phyloP scores from a whole-genome alignment of 2,329 filamentous ascomycete genomes.

The Botrytis hyacinthi region DNA sequence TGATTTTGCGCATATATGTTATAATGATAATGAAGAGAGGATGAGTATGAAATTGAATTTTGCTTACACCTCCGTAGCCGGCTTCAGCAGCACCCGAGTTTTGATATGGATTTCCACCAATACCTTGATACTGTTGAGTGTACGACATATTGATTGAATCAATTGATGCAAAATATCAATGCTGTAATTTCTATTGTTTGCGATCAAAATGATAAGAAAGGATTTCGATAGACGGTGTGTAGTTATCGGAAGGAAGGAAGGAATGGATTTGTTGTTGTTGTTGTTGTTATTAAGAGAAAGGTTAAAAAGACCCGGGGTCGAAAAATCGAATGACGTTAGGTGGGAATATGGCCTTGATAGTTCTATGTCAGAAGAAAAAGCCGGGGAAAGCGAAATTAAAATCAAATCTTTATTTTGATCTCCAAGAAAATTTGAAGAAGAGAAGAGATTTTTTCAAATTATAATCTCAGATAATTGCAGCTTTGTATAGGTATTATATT shows the following conservation, averaged over 20 bases:
- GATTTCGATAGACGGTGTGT: background rate
- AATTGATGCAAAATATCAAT: constrained; percentile 29
- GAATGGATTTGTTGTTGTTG: constrained; percentile 3
- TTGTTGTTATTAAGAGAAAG: background rate
- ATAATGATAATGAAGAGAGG: background rate
- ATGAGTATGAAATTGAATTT: background rate
- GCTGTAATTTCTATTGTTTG: background rate
- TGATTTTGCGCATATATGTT: background rate
- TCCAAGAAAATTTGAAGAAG: background rate
- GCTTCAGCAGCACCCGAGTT: constrained; percentile 25
- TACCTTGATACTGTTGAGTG: constrained; percentile 54
- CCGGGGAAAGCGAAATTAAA: background rate
- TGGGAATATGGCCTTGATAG: background rate
- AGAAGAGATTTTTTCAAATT: background rate
- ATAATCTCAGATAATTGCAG: background rate
- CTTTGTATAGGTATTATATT: background rate
- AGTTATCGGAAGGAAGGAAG: constrained; percentile 1
- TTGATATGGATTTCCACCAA: constrained; percentile 58
- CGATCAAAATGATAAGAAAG: constrained; percentile 8
- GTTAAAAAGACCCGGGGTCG: background rate
- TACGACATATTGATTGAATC: constrained; percentile 52
- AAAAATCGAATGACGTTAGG: constrained; percentile 10
- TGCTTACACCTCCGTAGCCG: constrained; percentile 33
- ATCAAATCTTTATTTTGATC: constrained; percentile 1
- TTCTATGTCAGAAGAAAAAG: background rate